Base-by-base conservation (phyloP, 805 yeast genomes). In the Nakazawaea peltata region DNA sequence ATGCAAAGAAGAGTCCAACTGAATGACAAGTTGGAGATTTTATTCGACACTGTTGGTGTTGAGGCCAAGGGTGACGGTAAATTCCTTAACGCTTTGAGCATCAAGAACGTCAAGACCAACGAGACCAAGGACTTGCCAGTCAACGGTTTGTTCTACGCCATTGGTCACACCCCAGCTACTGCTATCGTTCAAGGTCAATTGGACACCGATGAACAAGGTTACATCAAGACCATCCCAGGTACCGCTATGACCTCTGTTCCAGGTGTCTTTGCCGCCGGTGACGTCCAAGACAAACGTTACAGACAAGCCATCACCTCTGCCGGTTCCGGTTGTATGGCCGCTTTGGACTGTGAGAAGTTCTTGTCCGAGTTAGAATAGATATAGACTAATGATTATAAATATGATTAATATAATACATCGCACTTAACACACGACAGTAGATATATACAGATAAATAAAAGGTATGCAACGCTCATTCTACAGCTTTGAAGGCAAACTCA, bases 271-370 rank as follows among this genome's bases (percentile, higher is more conserved):
- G 98, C 98, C 41, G 98, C 98, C 41, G 98, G 98, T 65, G 98
- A 92, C 56, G 98, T 92, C 39, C 98, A 92, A 65, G 98, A 92
- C 65, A 81, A 85, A 61, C 76, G 74, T 58, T 92, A 90, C 65
- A 85, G 98, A 77, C 98, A 92, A 69, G 98, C 98, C 40, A 86
- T 92, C 56, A 92, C 98, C 28, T 87, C 97, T 59, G 98, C 98
- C n/a, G 98, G 98, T 55, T 74, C 95, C 44, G 98, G 98, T 44
- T 92, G 98, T 72, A 90, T 88, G 97, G 98, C 98, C 51, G 98
- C 95, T 41, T 73, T 92, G 43, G 97, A 92, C 53, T 85, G 90
- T 54, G 97, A 88, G 67, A 81, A 76, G 59, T 82, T 71, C 59
- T 57, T 88, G 43, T 65, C 90, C 12, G 41, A 37, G 18, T 24